phyloP scores from a whole-genome alignment of 495 filamentous ascomycete genomes.

The Saxophila tyrrhenica region DNA sequence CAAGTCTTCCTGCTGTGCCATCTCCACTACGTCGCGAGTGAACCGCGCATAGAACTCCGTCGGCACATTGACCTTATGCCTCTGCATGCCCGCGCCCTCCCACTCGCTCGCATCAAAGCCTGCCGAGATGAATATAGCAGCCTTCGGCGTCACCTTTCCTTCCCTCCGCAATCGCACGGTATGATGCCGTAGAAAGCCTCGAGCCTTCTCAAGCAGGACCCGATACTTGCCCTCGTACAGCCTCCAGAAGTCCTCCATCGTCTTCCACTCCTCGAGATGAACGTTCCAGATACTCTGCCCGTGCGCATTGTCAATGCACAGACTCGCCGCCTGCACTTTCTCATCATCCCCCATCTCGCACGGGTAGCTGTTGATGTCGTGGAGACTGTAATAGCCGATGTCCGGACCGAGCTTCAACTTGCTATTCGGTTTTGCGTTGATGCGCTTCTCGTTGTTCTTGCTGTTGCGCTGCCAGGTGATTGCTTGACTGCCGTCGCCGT shows the following conservation, averaged over 20 bases:
- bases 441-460: conserved; percentile 26
- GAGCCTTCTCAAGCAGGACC: conserved; percentile 65
- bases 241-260: conserved; percentile 71
- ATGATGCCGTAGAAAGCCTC: conserved; percentile 58
- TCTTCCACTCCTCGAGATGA: conserved; percentile 82
- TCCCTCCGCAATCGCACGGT: conserved; percentile 47
- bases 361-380: conserved; percentile 96
- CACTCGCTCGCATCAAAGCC: conserved; percentile 96
- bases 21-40: conserved; percentile 65
- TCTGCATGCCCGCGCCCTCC: conserved; percentile 85
- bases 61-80: conserved; percentile 87
- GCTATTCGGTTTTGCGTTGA: conserved; percentile 35
- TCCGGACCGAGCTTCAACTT: conserved; percentile 55
- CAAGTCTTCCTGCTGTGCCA: conserved; percentile 71
- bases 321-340: conserved; percentile 79
- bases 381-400: conserved; percentile 89
- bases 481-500: conserved; percentile 89
- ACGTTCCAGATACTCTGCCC: conserved; percentile 91
- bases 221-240: conserved; percentile 69
- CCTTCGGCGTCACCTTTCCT: conserved; percentile 50
- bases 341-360: conserved; percentile 82
- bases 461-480: conserved; percentile 83
- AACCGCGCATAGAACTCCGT: conserved; percentile 93
- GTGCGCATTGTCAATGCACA: conserved; percentile 87
- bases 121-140: conserved; percentile 85